Conservation (phyloP, 2,329 filamentous ascomycete genomes). For the Exophiala calicioides region DNA sequence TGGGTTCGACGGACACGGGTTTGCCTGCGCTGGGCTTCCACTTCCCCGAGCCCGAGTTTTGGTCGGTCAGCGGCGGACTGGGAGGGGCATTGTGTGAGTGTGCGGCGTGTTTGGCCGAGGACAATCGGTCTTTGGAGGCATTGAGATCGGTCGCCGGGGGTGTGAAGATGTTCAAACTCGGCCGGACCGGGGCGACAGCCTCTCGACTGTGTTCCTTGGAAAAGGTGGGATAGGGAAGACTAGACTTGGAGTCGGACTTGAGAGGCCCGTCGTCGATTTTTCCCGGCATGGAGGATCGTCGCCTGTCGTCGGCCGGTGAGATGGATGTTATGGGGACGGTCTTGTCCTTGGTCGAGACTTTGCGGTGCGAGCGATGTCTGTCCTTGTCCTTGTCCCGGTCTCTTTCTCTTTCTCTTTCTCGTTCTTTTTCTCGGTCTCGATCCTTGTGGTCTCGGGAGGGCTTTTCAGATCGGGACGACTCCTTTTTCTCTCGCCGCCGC, state of each 20-base stretch:
- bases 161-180: conserved; percentile 55
- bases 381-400: conserved; percentile 25
- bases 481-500: conserved; percentile 28
- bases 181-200: conserved; percentile 63
- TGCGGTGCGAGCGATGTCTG: conserved; percentile 25
- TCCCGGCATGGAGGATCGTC: conserved; percentile 35
- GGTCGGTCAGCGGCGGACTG: conserved; percentile 52
- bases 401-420: conserved; percentile 22
- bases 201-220: conserved; percentile 93
- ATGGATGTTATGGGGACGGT: conserved; percentile 30
- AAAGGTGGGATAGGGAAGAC: conserved; percentile 75
- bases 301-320: conserved; percentile 30
- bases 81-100: conserved; percentile 42
- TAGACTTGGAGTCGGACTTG: conserved; percentile 44
- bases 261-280: conserved; percentile 21
- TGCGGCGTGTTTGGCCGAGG: conserved; percentile 15
- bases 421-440: conserved; percentile 17
- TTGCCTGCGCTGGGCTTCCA: conserved; percentile 38
- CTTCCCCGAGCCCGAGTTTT: conserved; percentile 39
- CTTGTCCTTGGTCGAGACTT: conserved; percentile 27
- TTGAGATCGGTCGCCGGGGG: conserved; percentile 73
- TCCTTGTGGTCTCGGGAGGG: conserved; percentile 19
- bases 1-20: conserved; percentile 32
- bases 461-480: conserved; percentile 28
- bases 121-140: conserved; percentile 47